Conservation (phyloP, 331 rosid genomes). For the Dryas integrifolia region DNA sequence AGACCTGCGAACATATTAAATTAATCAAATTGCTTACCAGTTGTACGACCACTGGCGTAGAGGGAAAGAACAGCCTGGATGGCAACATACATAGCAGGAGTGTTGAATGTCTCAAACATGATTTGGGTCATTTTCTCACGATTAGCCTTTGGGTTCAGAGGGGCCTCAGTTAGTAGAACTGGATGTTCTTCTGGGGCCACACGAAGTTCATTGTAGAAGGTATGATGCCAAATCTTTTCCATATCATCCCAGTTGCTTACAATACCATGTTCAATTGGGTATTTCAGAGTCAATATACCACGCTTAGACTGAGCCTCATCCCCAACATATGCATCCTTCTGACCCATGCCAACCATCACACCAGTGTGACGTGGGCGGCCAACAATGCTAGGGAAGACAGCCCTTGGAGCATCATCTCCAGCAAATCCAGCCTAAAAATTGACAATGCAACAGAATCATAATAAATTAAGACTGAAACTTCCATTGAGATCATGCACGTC, state of each 20-base stretch:
- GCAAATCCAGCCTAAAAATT: slow-evolving; percentile 77
- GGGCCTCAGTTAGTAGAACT: slow-evolving; percentile 80
- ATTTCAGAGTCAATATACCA: slow-evolving; percentile 75
- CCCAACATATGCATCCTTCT: slow-evolving; percentile 85
- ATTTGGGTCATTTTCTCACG: slow-evolving; percentile 91
- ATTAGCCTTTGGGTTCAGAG: slow-evolving; percentile 85
- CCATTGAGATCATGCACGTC: background rate
- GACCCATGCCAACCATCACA: slow-evolving; percentile 95
- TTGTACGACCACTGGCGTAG: slow-evolving; percentile 88
- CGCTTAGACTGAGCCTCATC: slow-evolving; percentile 91
- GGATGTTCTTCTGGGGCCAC: slow-evolving; percentile 89
- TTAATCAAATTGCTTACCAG: slow-evolving; percentile 47
- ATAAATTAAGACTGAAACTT: background rate
- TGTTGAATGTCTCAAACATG: slow-evolving; percentile 81
- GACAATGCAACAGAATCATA: background rate
- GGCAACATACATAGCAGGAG: slow-evolving; percentile 87
- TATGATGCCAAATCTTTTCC: slow-evolving; percentile 91
- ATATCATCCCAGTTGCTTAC: slow-evolving; percentile 91
- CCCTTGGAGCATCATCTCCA: slow-evolving; percentile 95
- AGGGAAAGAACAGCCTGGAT: slow-evolving; percentile 84
- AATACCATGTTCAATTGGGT: slow-evolving; percentile 87
- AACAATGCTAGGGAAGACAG: slow-evolving; percentile 86
- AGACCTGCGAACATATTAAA: background rate
- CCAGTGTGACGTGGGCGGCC: slow-evolving; percentile 92
- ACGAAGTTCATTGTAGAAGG: slow-evolving; percentile 81